Conservation (phyloP, 768 basidiomycete genomes). For the Leccinum boreale region DNA sequence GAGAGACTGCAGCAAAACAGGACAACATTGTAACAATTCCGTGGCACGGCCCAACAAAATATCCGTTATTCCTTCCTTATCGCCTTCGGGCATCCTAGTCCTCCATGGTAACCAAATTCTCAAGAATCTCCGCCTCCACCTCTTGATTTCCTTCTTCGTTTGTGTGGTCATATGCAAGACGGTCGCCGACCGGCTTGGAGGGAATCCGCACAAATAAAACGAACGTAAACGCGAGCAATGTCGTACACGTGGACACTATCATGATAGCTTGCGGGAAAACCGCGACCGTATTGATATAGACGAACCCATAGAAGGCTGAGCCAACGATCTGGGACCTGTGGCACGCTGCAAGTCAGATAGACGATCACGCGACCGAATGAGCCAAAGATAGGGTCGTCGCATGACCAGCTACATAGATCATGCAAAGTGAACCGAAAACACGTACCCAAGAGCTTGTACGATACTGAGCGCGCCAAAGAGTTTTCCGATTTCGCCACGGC, state of each 20-base stretch:
- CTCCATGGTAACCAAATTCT: neutral
- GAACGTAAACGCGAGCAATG: constrained; percentile 42
- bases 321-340: constrained; percentile 64
- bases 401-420: too few species aligned
- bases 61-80: neutral
- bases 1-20: neutral
- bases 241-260: constrained; percentile 44
- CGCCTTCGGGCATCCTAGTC: constrained; percentile 1
- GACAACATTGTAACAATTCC: neutral
- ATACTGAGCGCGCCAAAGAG: constrained; percentile 83
- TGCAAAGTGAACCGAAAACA: neutral
- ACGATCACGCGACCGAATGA: neutral
- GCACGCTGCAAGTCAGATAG: neutral
- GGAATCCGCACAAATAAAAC: constrained; percentile 48
- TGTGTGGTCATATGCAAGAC: neutral
- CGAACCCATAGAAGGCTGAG: constrained; percentile 67
- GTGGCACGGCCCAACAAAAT: neutral
- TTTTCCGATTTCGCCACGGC: constrained; percentile 55
- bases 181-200: neutral
- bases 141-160: constrained; percentile 5
- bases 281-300: constrained; percentile 70
- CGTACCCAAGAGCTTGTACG: constrained; percentile 62
- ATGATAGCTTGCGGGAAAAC: constrained; percentile 70
- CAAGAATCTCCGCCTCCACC: neutral
- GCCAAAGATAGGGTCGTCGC: neutral